These are phyloP conservation scores for Globisporangium nunn DNA, from an alignment of 352 stramenopile species.

Conservation along the genomic window DNA sequence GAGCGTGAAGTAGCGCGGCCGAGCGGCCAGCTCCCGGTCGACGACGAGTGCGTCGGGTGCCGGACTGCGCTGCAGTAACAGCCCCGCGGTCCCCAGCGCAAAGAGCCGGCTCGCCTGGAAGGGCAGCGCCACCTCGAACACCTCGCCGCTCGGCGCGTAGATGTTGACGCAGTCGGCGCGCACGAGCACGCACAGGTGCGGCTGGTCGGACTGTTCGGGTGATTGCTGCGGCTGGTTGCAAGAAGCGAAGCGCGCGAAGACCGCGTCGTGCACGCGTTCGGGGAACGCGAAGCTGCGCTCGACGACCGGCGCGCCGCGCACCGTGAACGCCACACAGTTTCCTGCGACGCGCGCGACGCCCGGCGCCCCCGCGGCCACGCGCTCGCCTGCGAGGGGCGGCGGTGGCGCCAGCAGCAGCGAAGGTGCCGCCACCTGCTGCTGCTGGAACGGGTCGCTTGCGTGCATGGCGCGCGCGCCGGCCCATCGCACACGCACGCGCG, in stretches of 20 bases:
- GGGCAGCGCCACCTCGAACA: constrained; percentile 65
- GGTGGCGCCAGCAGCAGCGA: background rate
- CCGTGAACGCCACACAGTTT: constrained; percentile 46
- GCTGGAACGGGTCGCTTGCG: constrained; percentile 1
- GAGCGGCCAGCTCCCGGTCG: constrained; percentile 12
- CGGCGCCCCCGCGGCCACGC: constrained; percentile 19
- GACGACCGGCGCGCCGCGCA: constrained; percentile 42
- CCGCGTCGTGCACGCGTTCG: constrained; percentile 45
- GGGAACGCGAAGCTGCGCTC: constrained; percentile 60
- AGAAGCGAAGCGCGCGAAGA: constrained; percentile 35
- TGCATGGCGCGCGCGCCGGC: constrained; percentile 20
- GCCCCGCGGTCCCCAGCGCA: constrained; percentile 25
- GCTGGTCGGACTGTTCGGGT: background rate
- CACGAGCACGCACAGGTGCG: constrained; percentile 59
- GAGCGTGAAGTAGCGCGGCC: constrained; percentile 68
- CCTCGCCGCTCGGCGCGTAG: constrained; percentile 51
- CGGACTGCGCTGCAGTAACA: constrained; percentile 61
- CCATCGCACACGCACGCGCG: constrained; percentile 22
- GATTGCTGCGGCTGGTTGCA: background rate
- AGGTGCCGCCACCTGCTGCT: background rate
- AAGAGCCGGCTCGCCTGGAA: constrained; percentile 65
- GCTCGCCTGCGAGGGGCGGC: constrained; percentile 27
- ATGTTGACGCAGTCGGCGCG: constrained; percentile 62
- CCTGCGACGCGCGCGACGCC: constrained; percentile 34
- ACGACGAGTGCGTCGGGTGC: constrained; percentile 5